Conservation (phyloP, 768 basidiomycete genomes). For the Sporobolomyces roseus region DNA sequence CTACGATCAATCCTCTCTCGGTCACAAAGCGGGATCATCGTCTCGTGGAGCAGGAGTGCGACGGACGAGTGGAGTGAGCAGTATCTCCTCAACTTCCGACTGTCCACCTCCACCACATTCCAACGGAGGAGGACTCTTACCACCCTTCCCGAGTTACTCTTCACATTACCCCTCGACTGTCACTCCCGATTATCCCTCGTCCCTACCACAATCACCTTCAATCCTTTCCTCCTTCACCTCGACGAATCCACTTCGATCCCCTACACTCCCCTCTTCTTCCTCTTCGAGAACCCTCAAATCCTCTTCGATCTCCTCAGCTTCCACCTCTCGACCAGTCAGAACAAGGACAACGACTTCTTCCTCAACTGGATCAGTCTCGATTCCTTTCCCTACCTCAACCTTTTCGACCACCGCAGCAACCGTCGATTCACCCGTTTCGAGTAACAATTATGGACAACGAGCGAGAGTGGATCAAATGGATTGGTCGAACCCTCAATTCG, state of each 20-base stretch:
- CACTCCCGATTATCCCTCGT: background rate
- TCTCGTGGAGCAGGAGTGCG: background rate
- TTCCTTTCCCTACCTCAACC: background rate
- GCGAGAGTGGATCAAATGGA: background rate
- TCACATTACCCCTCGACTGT: background rate
- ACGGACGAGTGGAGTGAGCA: background rate
- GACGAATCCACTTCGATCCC: constrained; percentile 6
- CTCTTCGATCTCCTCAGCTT: background rate
- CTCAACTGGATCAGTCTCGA: background rate
- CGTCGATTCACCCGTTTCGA: background rate
- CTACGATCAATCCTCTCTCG: background rate
- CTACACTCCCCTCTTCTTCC: constrained; percentile 5
- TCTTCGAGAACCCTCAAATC: constrained; percentile 12
- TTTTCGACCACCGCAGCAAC: background rate
- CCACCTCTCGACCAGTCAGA: background rate
- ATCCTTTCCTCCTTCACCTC: background rate
- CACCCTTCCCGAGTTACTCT: constrained; percentile 6
- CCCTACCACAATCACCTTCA: background rate
- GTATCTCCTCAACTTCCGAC: background rate
- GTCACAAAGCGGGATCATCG: constrained; percentile 13
- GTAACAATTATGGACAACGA: background rate
- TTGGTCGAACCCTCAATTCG: background rate
- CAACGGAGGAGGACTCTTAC: background rate
- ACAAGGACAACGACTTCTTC: background rate
- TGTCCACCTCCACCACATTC: background rate